Evolutionary conservation across 2,329 filamentous ascomycete genomes (phyloP).

Genomic region (Fusarium torreyae): DNA sequence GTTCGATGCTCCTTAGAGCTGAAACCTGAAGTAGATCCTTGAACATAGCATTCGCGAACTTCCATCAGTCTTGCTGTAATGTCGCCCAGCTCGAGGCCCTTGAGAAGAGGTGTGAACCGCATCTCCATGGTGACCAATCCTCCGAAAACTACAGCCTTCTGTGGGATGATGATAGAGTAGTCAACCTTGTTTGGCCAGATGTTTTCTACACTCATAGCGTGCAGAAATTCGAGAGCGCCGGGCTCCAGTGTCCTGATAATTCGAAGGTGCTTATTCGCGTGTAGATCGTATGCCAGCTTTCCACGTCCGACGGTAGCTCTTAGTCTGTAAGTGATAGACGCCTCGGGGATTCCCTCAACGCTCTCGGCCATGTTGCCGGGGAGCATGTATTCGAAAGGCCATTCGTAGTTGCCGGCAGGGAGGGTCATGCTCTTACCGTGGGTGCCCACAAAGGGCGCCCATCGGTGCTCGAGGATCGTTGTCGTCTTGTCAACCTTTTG

Average conservation of each 20-base stretch:
- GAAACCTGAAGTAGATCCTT: slow-evolving; percentile 59
- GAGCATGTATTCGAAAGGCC: slow-evolving; percentile 83
- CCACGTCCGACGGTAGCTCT: slow-evolving; percentile 91
- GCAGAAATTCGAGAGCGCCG: slow-evolving; percentile 81
- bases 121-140: slow-evolving; percentile 89
- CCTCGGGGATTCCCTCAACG: slow-evolving; percentile 89
- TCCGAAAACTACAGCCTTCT: slow-evolving; percentile 94
- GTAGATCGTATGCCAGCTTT: slow-evolving; percentile 89
- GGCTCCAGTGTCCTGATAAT: slow-evolving; percentile 84
- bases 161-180: slow-evolving; percentile 93
- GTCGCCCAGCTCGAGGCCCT: slow-evolving; percentile 88
- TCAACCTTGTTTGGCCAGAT: slow-evolving; percentile 98
- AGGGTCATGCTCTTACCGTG: slow-evolving; percentile 73
- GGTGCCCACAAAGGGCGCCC: slow-evolving; percentile 74
- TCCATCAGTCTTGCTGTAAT: slow-evolving; percentile 87
- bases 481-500: slow-evolving; percentile 72
- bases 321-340: slow-evolving; percentile 89
- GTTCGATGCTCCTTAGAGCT: slow-evolving; percentile 72
- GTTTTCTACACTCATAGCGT: slow-evolving; percentile 96
- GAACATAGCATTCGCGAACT: slow-evolving; percentile 76
- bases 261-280: slow-evolving; percentile 82
- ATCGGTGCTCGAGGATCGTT: slow-evolving; percentile 77
- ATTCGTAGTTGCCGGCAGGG: slow-evolving; percentile 84
- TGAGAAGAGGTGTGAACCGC: slow-evolving; percentile 87
- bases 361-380: slow-evolving; percentile 84